Conservation (phyloP, 306 rosid genomes). For the Echinosophora koreensis region DNA sequence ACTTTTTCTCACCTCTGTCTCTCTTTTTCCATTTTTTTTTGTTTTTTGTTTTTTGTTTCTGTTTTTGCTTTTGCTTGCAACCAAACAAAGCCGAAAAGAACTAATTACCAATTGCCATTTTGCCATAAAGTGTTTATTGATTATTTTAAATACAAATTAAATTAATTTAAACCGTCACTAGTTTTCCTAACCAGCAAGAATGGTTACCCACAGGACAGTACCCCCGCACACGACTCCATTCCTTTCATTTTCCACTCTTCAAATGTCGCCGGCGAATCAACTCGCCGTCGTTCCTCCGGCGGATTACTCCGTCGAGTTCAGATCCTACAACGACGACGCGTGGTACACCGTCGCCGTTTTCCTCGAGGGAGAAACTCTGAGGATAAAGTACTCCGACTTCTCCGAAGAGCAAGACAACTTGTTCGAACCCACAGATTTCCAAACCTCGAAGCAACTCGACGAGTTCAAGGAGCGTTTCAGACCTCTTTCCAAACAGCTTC, state of each 20-base stretch:
- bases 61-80: too few species aligned
- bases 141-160: too few species aligned
- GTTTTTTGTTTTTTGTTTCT: too few species aligned
- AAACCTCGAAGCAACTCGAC: neutral
- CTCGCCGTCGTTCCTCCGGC: neutral
- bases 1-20: too few species aligned
- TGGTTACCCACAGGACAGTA: too few species aligned
- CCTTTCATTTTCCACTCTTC: neutral
- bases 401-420: neutral
- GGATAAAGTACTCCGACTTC: conserved; percentile 1
- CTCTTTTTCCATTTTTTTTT: too few species aligned
- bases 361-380: neutral
- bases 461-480: conserved; percentile 42
- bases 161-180: too few species aligned
- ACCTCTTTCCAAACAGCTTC: conserved; percentile 50
- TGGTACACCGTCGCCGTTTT: conserved; percentile 48
- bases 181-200: too few species aligned
- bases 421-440: neutral
- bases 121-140: too few species aligned
- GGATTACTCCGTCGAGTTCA: conserved; percentile 35
- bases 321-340: conserved; percentile 44
- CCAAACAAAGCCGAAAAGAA: too few species aligned
- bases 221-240: neutral
- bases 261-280: neutral
- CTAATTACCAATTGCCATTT: too few species aligned